Conservation (phyloP, 2,329 filamentous ascomycete genomes). For the Lithohypha guttulata region DNA sequence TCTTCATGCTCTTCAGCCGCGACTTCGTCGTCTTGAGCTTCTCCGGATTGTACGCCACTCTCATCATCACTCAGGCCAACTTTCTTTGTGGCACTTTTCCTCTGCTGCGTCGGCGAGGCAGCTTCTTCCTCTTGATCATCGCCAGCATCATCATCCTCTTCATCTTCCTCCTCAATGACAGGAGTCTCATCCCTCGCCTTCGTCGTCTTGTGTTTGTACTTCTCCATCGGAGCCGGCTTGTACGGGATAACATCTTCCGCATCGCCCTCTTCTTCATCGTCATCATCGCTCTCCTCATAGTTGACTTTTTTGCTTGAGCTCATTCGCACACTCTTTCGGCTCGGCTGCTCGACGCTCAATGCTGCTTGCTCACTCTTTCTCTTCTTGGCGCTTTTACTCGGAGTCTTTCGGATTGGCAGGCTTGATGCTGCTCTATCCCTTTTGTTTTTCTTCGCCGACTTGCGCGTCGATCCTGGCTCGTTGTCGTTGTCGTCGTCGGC, state of each 20-base stretch:
- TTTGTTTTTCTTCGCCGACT: conserved; percentile 19
- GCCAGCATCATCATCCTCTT: conserved; percentile 18
- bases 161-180: conserved; percentile 19
- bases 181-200: conserved; percentile 18
- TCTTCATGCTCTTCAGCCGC: background rate
- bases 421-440: conserved; percentile 8
- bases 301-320: conserved; percentile 28
- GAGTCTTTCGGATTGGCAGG: conserved; percentile 18
- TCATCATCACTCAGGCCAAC: too few species aligned
- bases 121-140: conserved; percentile 11
- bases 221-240: conserved; percentile 23
- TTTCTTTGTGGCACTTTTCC: conserved; percentile 7
- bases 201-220: conserved; percentile 21
- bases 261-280: conserved; percentile 33
- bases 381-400: conserved; percentile 23
- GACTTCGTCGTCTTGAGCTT: background rate
- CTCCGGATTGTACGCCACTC: background rate
- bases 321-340: conserved; percentile 31
- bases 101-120: background rate
- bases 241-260: conserved; percentile 19
- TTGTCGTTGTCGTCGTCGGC: conserved; percentile 18
- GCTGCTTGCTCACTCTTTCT: conserved; percentile 28
- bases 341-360: conserved; percentile 25
- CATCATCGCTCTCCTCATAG: conserved; percentile 36
- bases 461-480: conserved; percentile 12